These are phyloP conservation scores for Pythium aphanidermatum DNA, from an alignment of 352 stramenopile species.

Conservation along the genomic window DNA sequence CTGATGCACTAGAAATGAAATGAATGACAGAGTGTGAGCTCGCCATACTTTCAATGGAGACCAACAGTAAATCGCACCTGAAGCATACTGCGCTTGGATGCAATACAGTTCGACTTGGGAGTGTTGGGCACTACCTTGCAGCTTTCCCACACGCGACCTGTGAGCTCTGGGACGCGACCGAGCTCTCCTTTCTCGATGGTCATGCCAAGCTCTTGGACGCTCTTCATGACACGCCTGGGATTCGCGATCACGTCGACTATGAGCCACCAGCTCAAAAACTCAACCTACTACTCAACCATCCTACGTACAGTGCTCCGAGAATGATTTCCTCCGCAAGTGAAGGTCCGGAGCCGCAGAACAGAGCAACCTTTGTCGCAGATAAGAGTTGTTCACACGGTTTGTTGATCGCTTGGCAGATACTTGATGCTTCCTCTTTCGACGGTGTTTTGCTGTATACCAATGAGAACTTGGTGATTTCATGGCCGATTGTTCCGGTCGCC, in stretches of 20 bases:
- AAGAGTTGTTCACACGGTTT: slow-evolving; percentile 79
- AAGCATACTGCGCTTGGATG: slow-evolving; percentile 82
- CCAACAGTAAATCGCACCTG: slow-evolving; percentile 33
- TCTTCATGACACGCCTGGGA: slow-evolving; percentile 67
- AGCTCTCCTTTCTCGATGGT: slow-evolving; percentile 43
- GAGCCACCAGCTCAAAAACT: not conserved
- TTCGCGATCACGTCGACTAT: not conserved
- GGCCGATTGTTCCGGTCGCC: slow-evolving; percentile 58
- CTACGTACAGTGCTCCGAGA: slow-evolving; percentile 53
- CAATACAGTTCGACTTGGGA: slow-evolving; percentile 84
- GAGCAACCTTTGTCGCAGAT: slow-evolving; percentile 60
- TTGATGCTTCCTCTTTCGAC: slow-evolving; percentile 53
- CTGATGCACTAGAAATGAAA: slow-evolving; percentile 48
- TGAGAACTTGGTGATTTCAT: slow-evolving; percentile 86
- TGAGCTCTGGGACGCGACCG: slow-evolving; percentile 59
- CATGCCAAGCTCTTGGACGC: slow-evolving; percentile 46
- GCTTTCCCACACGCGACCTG: slow-evolving; percentile 78
- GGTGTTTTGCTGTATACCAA: slow-evolving; percentile 79
- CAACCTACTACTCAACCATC: not conserved
- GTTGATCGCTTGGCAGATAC: slow-evolving; percentile 72
- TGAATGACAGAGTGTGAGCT: not conserved
- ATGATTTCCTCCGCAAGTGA: slow-evolving; percentile 75
- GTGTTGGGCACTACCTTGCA: slow-evolving; percentile 44
- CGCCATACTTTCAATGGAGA: not conserved
- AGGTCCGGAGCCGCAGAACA: slow-evolving; percentile 71